Conservation (phyloP, 2,329 filamentous ascomycete species). For the Alternaria postmessia region DNA sequence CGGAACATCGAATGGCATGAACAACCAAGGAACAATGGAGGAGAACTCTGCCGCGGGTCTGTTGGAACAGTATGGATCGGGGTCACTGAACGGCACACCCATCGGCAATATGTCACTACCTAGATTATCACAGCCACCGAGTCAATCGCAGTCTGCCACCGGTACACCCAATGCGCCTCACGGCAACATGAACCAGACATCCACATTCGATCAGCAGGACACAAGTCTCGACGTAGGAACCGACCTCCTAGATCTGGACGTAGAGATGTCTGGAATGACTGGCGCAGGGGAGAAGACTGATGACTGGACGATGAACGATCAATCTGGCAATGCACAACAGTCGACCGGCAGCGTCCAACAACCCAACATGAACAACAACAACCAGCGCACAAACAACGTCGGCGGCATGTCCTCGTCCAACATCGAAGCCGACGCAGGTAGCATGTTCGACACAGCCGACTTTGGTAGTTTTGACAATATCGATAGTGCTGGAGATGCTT, state of each 20-base stretch:
- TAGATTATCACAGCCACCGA: slow-evolving; percentile 59
- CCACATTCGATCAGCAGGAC: slow-evolving; percentile 37
- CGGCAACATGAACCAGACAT: slow-evolving; percentile 29
- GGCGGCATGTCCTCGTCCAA: slow-evolving; percentile 29
- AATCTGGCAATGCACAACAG: slow-evolving; percentile 30
- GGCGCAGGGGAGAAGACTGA: slow-evolving; percentile 46
- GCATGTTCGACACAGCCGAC: slow-evolving; percentile 50
- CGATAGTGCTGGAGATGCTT: slow-evolving; percentile 51
- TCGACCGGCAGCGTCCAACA: slow-evolving; percentile 25
- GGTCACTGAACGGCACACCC: slow-evolving; percentile 67
- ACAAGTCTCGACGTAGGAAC: slow-evolving; percentile 38
- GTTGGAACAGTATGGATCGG: slow-evolving; percentile 74
- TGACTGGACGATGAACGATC: slow-evolving; percentile 49
- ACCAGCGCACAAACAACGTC: slow-evolving; percentile 26
- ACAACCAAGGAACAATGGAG: slow-evolving; percentile 43
- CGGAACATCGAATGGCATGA: slow-evolving; percentile 45
- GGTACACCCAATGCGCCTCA: slow-evolving; percentile 60
- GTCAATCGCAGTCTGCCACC: slow-evolving; percentile 66
- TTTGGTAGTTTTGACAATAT: slow-evolving; percentile 50
- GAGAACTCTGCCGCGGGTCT: slow-evolving; percentile 63
- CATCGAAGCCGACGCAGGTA: slow-evolving; percentile 41
- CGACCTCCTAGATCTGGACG: slow-evolving; percentile 53
- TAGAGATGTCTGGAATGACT: slow-evolving; percentile 67
- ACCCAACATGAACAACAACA: slow-evolving; percentile 27
- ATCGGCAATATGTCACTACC: slow-evolving; percentile 68